phyloP scores from a whole-genome alignment of 129 eudicot species.

The sunflower (Helianthus annuus) region HanXRQr2.0-SUNRISE NC_035438.2:32430281-32430780 shows the following conservation, averaged over 20 bases:
- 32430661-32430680: neutral
- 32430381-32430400: conserved; percentile 83
- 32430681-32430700: neutral
- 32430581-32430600: neutral
- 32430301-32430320: conserved; percentile 82
- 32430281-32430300: conserved; percentile 37
- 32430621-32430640: neutral
- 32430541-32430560: neutral
- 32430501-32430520: neutral
- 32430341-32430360: conserved; percentile 56
- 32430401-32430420: conserved; percentile 5
- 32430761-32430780: neutral
- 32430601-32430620: neutral
- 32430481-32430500: neutral
- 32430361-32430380: conserved; percentile 82
- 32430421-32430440: neutral
- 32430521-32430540: neutral
- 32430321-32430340: conserved; percentile 85
- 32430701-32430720: conserved; percentile 1
- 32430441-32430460: neutral
- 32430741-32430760: neutral
- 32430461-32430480: neutral
- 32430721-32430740: neutral
- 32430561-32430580: neutral
- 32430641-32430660: neutral